phyloP scores from a whole-genome alignment of 2,329 filamentous ascomycete genomes.

The Alternaria arbusti region DNA sequence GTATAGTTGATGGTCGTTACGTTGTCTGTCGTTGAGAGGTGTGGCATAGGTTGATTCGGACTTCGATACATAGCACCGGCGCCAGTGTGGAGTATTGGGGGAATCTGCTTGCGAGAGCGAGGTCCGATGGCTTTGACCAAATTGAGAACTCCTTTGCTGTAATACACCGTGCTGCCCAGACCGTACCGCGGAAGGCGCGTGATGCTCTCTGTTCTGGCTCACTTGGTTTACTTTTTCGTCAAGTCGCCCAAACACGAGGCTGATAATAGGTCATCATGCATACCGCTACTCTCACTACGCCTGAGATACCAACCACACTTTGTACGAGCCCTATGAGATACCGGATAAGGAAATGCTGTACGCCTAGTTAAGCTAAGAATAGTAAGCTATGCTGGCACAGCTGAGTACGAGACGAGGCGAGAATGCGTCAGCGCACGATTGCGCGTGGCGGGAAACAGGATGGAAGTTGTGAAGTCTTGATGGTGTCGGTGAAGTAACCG shows the following conservation, averaged over 20 bases:
- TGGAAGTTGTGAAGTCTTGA: background rate
- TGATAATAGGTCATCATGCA: slow-evolving; percentile 24
- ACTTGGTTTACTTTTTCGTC: slow-evolving; percentile 2
- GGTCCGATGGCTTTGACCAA: background rate
- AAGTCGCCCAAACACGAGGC: slow-evolving; percentile 4
- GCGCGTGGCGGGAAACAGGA: background rate
- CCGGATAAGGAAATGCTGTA: slow-evolving; percentile 13
- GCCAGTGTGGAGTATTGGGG: background rate
- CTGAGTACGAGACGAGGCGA: slow-evolving; percentile 11
- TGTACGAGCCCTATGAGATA: slow-evolving; percentile 5
- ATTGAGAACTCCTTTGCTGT: background rate
- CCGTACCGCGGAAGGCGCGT: background rate
- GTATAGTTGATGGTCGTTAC: slow-evolving; percentile 46
- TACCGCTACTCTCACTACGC: slow-evolving; percentile 22
- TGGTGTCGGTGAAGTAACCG: background rate
- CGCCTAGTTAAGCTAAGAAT: slow-evolving; percentile 19
- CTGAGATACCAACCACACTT: slow-evolving; percentile 1
- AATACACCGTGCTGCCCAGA: background rate
- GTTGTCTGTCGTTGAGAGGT: slow-evolving; percentile 42
- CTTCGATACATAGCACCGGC: slow-evolving; percentile 14
- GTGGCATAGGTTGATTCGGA: slow-evolving; percentile 24
- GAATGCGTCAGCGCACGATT: slow-evolving; percentile 11
- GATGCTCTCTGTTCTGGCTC: background rate
- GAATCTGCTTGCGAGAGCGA: background rate
- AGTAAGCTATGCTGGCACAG: slow-evolving; percentile 12